Evolutionary conservation across 805 yeast genomes (phyloP).

Genomic region (Millerozyma miso): DNA sequence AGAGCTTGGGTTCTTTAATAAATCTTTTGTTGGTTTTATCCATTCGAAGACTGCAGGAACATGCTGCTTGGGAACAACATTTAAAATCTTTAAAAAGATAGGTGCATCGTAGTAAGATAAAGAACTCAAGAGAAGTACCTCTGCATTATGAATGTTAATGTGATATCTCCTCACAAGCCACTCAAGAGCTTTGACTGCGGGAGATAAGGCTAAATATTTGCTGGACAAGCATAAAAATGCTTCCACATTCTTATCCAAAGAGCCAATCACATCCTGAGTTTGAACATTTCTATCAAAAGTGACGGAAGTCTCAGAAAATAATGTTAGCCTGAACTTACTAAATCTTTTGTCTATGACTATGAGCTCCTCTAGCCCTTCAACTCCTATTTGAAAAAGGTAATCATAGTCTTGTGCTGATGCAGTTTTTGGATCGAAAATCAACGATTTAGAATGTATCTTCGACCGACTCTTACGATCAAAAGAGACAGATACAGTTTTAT

Average conservation of each 20-base stretch:
- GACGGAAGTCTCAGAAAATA: slow-evolving; percentile 81
- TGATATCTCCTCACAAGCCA: slow-evolving; percentile 93
- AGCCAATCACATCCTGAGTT: slow-evolving; percentile 68
- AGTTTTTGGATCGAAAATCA: slow-evolving; percentile 76
- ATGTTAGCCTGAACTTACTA: slow-evolving; percentile 58
- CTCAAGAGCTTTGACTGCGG: slow-evolving; percentile 80
- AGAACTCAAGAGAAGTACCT: slow-evolving; percentile 62
- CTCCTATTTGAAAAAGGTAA: slow-evolving; percentile 63
- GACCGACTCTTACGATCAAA: slow-evolving; percentile 84
- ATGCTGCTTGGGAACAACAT: slow-evolving; percentile 53
- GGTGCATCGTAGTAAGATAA: slow-evolving; percentile 79
- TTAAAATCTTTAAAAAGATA: slow-evolving; percentile 69
- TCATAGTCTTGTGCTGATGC: slow-evolving; percentile 97
- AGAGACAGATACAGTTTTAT: slow-evolving; percentile 64
- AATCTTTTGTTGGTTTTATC: slow-evolving; percentile 61
- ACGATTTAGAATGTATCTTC: slow-evolving; percentile 82
- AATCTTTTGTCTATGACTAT: slow-evolving; percentile 73
- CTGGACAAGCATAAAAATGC: slow-evolving; percentile 71
- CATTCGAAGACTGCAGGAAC: slow-evolving; percentile 81
- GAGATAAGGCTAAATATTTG: slow-evolving; percentile 70
- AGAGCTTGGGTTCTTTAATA: slow-evolving; percentile 60
- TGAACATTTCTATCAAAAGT: slow-evolving; percentile 79
- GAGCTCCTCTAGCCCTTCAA: slow-evolving; percentile 74
- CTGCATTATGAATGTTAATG: slow-evolving; percentile 77
- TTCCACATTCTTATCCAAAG: slow-evolving; percentile 68